phyloP scores from a whole-genome alignment of 345 rosid genomes.

The Eucalyptus regnans region DNA sequence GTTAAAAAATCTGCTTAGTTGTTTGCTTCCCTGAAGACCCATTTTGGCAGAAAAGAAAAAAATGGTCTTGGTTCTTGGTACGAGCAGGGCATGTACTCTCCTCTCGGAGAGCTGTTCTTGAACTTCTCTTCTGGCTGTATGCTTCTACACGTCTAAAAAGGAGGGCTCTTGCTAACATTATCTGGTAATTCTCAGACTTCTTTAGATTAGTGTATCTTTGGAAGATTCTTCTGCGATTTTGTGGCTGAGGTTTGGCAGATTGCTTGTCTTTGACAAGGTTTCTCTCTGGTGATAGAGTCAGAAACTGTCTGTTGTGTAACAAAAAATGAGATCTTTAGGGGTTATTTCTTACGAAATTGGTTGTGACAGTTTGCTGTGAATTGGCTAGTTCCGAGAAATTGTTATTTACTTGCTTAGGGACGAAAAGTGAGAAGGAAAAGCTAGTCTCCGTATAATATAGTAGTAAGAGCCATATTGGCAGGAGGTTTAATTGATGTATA shows the following conservation, averaged over 20 bases:
- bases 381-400: background rate
- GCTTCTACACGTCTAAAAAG: background rate
- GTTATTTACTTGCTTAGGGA: background rate
- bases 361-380: background rate
- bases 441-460: background rate
- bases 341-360: background rate
- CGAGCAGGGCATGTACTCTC: background rate
- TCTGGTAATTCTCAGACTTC: background rate
- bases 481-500: background rate
- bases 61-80: background rate
- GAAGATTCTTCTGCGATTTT: background rate
- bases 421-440: background rate
- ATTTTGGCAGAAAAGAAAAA: background rate
- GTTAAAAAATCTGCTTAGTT: background rate
- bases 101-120: background rate
- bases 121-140: background rate
- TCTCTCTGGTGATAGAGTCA: background rate
- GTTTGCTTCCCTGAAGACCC: background rate
- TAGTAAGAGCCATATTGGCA: background rate
- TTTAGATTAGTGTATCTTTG: background rate
- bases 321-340: background rate
- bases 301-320: background rate
- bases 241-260: background rate
- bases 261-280: background rate
- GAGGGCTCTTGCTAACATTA: background rate